Evolutionary conservation across 2,329 filamentous ascomycete species (phyloP).

Genomic region (Pezicula carpinea): DNA sequence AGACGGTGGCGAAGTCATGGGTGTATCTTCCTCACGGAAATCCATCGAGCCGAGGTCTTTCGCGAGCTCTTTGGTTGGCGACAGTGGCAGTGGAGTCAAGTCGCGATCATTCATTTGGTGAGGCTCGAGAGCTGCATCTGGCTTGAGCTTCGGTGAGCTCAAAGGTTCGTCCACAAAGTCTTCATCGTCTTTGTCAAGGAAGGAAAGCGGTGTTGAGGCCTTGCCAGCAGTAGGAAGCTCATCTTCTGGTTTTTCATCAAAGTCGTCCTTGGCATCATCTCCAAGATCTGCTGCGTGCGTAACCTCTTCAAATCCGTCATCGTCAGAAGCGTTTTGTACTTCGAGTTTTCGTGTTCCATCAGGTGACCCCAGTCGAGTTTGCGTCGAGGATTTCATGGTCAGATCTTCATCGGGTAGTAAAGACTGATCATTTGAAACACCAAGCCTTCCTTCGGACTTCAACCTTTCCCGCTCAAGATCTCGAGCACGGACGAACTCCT

Average conservation of each 20-base stretch:
- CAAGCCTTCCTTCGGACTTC: constrained; percentile 70
- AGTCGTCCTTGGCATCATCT: constrained; percentile 67
- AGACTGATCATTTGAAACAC: constrained; percentile 34
- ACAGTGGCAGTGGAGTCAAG: constrained; percentile 52
- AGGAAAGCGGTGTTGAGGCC: constrained; percentile 32
- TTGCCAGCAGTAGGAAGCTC: constrained; percentile 38
- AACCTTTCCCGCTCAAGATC: constrained; percentile 79
- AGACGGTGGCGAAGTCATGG: constrained; percentile 20
- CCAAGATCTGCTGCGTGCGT: constrained; percentile 63
- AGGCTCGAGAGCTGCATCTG: constrained; percentile 52
- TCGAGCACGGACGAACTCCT: constrained; percentile 75
- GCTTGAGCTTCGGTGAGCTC: constrained; percentile 60
- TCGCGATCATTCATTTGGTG: constrained; percentile 51
- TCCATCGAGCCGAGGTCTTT: constrained; percentile 23
- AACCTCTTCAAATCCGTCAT: constrained; percentile 93
- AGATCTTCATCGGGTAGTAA: constrained; percentile 56
- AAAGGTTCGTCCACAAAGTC: constrained; percentile 77
- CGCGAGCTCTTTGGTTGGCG: constrained; percentile 42
- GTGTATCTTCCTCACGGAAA: constrained; percentile 21
- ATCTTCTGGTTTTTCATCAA: constrained; percentile 53
- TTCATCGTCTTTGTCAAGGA: constrained; percentile 59
- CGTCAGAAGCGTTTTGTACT: constrained; percentile 75
- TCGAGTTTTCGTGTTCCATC: constrained; percentile 69
- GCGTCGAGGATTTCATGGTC: constrained; percentile 52
- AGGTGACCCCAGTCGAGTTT: constrained; percentile 41